These are phyloP conservation scores for Nicotiana noctiflora DNA, from an alignment of 257 asterid species.

Conservation along the genomic window DNA sequence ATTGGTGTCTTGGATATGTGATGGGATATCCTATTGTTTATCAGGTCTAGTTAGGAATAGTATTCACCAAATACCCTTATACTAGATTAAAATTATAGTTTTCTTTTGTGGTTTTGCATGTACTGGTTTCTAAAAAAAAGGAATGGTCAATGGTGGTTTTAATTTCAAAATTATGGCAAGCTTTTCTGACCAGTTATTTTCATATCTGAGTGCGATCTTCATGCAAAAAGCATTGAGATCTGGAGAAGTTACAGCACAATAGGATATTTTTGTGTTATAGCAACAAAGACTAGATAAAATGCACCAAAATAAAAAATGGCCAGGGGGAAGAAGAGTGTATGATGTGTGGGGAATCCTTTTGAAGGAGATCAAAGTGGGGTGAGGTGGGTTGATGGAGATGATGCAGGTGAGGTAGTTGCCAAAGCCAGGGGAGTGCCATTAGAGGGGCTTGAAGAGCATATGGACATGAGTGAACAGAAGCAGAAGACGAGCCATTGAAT, in stretches of 20 bases:
- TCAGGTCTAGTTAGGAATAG: not conserved
- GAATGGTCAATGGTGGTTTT: not conserved
- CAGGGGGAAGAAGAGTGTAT: not conserved
- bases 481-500: not conserved
- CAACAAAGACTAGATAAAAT: not conserved
- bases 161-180: not conserved
- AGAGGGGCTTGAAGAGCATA: not conserved
- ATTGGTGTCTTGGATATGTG: not conserved
- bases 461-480: not conserved
- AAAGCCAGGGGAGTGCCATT: not conserved
- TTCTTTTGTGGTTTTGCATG: not conserved
- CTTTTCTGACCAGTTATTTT: not conserved
- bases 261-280: not conserved
- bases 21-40: not conserved
- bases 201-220: not conserved
- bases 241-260: not conserved
- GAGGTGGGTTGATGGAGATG: not conserved
- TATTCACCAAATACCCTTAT: not conserved
- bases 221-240: not conserved
- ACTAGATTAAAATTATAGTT: not conserved
- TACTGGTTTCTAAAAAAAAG: not conserved
- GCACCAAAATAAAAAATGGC: not conserved
- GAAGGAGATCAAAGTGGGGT: not conserved
- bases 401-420: not conserved
- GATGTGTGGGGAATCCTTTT: not conserved